Evolutionary conservation across 2,329 filamentous ascomycete species (phyloP), one percentile per base, ranked within the genome.

Genomic region (Neonectria coccinea): DNA sequence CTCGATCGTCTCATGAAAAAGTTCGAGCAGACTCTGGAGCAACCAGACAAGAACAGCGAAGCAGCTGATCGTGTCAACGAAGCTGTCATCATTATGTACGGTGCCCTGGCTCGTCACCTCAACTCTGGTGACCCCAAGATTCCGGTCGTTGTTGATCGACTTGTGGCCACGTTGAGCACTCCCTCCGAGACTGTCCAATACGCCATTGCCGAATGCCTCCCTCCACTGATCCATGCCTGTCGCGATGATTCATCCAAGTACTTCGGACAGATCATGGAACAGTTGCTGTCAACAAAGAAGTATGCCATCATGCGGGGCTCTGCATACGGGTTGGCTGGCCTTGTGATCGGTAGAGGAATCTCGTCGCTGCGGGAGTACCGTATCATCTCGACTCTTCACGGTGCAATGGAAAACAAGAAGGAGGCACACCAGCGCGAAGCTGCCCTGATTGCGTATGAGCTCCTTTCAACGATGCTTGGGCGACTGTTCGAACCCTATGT

Each of bases 111-210:
- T 47, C 89, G 92, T 56, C 96, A 99, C 82, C 82, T 99, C 64
- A 88, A 92, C 70, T 80, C 89, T 8, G 93, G 94, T n/a, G 96
- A 99, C 77, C 82, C 89, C 69, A 94, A 97, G 73, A 88, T 98
- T 53, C 93, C 94, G 1, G 89, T 91, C 61, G 96, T 99, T 50
- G 90, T 99, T 55, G 91, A 95, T 71, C 89, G 94, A 67, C 84
- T 99, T 22, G 85, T 99, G 60, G 88, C 89, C 22, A 97, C 97
- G 7, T 84, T 99, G 48, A 96, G 91, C 77, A 98, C 95, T 12
- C 96, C 96, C 29, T 98, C 96, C 0, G 96, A 99, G 79, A 94
- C 93, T 16, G 96, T 99, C 1, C 96, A 99, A 79, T 97, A 96
- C 76, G 96, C 96, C 51, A 94, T 98, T 63, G 94, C 97, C 4